A percentile compares a stretch with the other conserved stretches of the same genome.
phyloP scores from a whole-genome alignment of 768 basidiomycete genomes.

The Kwoniella botswanensis region DNA sequence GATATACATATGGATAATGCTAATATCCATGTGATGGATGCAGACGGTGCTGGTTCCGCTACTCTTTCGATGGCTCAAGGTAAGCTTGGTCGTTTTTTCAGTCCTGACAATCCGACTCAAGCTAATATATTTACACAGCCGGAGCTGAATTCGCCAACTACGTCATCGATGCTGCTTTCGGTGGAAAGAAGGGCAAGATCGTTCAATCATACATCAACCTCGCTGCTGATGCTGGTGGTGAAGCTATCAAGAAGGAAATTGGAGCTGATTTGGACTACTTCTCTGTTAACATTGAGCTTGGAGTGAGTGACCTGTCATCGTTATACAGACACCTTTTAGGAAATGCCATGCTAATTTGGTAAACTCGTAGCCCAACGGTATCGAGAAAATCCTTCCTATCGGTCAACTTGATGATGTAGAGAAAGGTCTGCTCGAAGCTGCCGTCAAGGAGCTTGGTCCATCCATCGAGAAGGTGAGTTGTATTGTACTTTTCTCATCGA shows the following conservation, averaged over 20 bases:
- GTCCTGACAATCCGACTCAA: not conserved
- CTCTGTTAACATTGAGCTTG: slow-evolving; percentile 91
- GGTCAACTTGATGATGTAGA: slow-evolving; percentile 81
- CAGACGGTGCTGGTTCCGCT: slow-evolving; percentile 75
- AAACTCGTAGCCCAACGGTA: slow-evolving; percentile 67
- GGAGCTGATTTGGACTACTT: slow-evolving; percentile 93
- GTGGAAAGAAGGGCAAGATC: slow-evolving; percentile 71
- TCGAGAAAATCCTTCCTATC: slow-evolving; percentile 87
- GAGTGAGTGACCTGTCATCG: slow-evolving; percentile 64
- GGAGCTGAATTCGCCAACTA: slow-evolving; percentile 72
- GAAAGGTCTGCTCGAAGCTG: slow-evolving; percentile 76
- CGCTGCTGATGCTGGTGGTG: slow-evolving; percentile 73
- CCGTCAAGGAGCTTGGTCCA: slow-evolving; percentile 56
- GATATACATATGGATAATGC: not conserved
- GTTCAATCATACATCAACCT: slow-evolving; percentile 82
- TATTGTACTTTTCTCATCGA: too few species aligned
- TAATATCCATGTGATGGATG: slow-evolving; percentile 3
- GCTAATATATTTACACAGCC: slow-evolving; percentile 55
- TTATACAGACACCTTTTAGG: too few species aligned
- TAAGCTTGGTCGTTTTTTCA: slow-evolving; percentile 9
- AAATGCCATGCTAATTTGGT: too few species aligned
- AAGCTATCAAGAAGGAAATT: slow-evolving; percentile 78
- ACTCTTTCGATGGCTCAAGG: slow-evolving; percentile 70
- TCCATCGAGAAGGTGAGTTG: slow-evolving; percentile 54
- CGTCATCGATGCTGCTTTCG: slow-evolving; percentile 67